Conservation (phyloP, 257 asterid species). For the Oldenlandia corymbosa region DNA sequence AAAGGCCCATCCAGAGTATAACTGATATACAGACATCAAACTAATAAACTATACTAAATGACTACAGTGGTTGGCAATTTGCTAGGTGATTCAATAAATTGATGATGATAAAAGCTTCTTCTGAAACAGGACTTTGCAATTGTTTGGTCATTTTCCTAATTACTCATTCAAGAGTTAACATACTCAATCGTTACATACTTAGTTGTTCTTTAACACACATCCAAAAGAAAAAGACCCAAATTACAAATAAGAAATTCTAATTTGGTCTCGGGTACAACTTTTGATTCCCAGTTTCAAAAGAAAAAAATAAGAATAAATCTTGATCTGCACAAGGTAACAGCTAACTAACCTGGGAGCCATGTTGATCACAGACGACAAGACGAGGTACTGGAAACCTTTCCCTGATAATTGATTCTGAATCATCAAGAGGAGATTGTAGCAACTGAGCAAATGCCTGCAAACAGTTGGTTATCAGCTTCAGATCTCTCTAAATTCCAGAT, state of each 20-base stretch:
- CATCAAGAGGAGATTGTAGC: constrained; percentile 79
- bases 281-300: not conserved
- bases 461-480: constrained; percentile 7
- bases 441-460: constrained; percentile 80
- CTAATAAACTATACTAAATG: not conserved
- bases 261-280: not conserved
- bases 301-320: not conserved
- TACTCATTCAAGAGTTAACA: not conserved
- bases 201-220: not conserved
- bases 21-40: not conserved
- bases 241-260: not conserved
- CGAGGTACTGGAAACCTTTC: constrained; percentile 99
- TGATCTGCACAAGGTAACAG: constrained; percentile 2
- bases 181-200: too few relatives aligned
- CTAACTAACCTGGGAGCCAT: constrained; percentile 80
- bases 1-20: not conserved
- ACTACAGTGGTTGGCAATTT: not conserved
- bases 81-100: not conserved
- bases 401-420: constrained; percentile 53
- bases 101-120: not conserved
- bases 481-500: not conserved
- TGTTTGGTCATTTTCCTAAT: not conserved
- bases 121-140: not conserved
- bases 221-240: not conserved
- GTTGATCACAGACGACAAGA: constrained; percentile 86